phyloP scores from a whole-genome alignment of 768 basidiomycete genomes.

The Hygrophorus russula region DNA sequence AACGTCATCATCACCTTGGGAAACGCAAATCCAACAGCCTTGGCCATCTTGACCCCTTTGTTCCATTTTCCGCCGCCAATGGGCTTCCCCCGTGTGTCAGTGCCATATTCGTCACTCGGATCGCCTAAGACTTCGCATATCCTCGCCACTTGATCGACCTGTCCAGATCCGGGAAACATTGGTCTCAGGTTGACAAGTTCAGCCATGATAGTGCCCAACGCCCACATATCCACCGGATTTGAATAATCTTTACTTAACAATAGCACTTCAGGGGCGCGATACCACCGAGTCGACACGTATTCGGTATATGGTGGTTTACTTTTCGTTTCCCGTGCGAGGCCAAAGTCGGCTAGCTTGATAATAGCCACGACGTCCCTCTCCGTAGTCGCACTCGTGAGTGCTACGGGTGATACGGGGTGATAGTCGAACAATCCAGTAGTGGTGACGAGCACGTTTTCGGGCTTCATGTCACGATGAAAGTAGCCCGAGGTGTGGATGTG shows the following conservation, averaged over 20 bases:
- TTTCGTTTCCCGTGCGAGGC: conserved; percentile 82
- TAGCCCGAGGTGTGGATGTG: conserved; percentile 91
- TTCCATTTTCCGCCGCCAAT: conserved; percentile 86
- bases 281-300: conserved; percentile 99
- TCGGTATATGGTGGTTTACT: conserved; percentile 94
- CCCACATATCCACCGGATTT: conserved; percentile 99
- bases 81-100: conserved; percentile 53
- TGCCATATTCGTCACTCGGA: conserved; percentile 74
- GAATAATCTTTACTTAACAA: conserved; percentile 89
- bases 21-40: conserved; percentile 77
- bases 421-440: conserved; percentile 95
- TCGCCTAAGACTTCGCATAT: conserved; percentile 94
- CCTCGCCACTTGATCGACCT: conserved; percentile 83
- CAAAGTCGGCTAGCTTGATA: conserved; percentile 98
- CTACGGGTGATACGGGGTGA: conserved; percentile 61
- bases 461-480: conserved; percentile 99
- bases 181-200: conserved; percentile 93
- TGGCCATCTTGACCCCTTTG: conserved; percentile 79
- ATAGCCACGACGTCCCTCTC: conserved; percentile 95
- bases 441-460: conserved; percentile 96
- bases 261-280: conserved; percentile 95
- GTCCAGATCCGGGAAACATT: conserved; percentile 87
- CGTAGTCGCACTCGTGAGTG: conserved; percentile 48
- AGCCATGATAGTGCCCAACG: conserved; percentile 95
- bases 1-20: conserved; percentile 53